Base-by-base conservation (phyloP, 179 eudicot species). In the Spinacia oleracea region DNA sequence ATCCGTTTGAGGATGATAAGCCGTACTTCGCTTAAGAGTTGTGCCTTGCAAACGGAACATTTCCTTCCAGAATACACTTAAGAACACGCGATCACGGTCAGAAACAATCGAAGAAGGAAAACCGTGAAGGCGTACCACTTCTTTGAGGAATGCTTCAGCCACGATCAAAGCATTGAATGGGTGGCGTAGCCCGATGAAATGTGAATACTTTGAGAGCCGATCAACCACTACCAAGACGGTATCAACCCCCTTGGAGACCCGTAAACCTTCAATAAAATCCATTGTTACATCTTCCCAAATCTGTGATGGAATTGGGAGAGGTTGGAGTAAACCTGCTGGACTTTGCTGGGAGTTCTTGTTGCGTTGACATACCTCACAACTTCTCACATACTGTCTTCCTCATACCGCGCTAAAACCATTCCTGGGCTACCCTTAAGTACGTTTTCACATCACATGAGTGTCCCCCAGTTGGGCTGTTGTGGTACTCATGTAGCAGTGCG, bases 121-220 rank as follows among this genome's bases (percentile, higher is more conserved):
- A 0, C 56, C 56, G 5, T 51, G 56, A 0, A 51, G 3, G 0
- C 21, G 16, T 21, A 43, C 48, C 5, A 51, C 21, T 5, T 51
- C 56, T 0, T 21, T 4, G 0, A 51, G 1, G 6, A 51, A 51
- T 5, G 20, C 20, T 16, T 51, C n/a, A 18, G 58, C n/a, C 21
- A 20, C 7, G 4, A 21, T 2, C 0, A 15, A 0, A 0, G 56
- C 56, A 0, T 0, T 1, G 5, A 51, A 51, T 0, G 56, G 56
- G 5, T 51, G 56, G 0, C 6, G 18, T 21, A 51, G 21, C 56
- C 18, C 56, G 0, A 16, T 12, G 5, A 51, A 51, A 18, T 51
- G 56, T 0, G 56, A 3, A 51, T 51, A 51, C 3, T 51, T 51
- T 0, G 56, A 15, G 4, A 51, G 21, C 0, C n/a, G 56, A 18